Base-by-base conservation (phyloP, 2,329 filamentous ascomycete genomes). In the Sporothrix brunneoviolacea region DNA sequence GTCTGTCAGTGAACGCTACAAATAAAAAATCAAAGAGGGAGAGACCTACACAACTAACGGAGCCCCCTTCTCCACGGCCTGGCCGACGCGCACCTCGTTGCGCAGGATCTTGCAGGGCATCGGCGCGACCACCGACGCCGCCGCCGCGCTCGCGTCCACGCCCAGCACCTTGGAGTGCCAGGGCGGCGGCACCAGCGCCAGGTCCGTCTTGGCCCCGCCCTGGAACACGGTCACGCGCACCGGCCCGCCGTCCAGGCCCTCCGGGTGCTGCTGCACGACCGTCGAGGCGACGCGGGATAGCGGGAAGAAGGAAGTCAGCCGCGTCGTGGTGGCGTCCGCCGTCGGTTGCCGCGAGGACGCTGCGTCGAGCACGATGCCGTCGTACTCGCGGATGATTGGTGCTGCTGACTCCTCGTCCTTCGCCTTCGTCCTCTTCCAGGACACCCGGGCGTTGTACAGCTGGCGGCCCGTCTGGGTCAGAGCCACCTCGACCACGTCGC, bases 41-140 rank as follows among this genome's bases (percentile, higher is more conserved):
- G n/a, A n/a, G n/a, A n/a, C n/a, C n/a, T n/a, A n/a, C 71, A 97
- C 90, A 12, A 97, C 88, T 52, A 98, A 71, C 7, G 89, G 82
- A 51, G 91, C 83, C 40, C 91, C 91, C 70, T 91, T 94, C 64
- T 83, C 82, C 15, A 98, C 93, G 41, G 68, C 70, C 56, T 95
- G 82, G 0, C 93, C 93, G 59, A 89, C 89, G 24, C 76, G 70
- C 0, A 96, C 89, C 66, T 95, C 88, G 42, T 96, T 93, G 57
- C 88, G 82, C 55, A 98, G 70, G 22, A 98, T 85, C 71, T 97
- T 97, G 70, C 93, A 97, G 2, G 93, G 93, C 93, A 98, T 98
- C 0, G 93, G 93, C 19, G 93, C 89, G 21, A 88, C 76, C 2
- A 97, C 89, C 48, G 86, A 93, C 53, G 91, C 91, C 7, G 83